Conservation (phyloP, 2,329 filamentous ascomycete species). For the Fusarium agapanthi region DNA sequence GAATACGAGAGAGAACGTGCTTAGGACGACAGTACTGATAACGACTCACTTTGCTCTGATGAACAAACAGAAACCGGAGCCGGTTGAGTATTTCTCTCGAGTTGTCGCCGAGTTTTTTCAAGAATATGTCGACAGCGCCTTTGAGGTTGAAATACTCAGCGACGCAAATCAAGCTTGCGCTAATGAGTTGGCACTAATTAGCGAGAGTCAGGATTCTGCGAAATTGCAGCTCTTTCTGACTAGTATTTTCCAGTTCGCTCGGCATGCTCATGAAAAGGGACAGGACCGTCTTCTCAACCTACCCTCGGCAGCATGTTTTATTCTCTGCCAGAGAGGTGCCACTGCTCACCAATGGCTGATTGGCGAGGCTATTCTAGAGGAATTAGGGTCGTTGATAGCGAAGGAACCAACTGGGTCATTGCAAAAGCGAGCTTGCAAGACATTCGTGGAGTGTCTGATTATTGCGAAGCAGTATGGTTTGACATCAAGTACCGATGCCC, state of each 20-base stretch:
- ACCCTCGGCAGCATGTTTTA: not conserved
- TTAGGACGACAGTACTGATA: not conserved
- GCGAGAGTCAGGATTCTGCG: not conserved
- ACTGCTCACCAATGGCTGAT: not conserved
- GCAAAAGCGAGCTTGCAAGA: not conserved
- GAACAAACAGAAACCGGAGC: not conserved
- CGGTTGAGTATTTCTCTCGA: not conserved
- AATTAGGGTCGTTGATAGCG: not conserved
- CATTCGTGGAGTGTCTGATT: not conserved
- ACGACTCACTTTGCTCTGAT: not conserved
- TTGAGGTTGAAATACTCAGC: not conserved
- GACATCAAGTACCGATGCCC: not conserved
- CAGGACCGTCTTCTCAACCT: not conserved
- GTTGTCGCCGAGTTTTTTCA: not conserved
- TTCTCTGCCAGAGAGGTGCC: not conserved
- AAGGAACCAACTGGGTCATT: not conserved
- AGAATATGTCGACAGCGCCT: not conserved
- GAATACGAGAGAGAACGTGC: not conserved
- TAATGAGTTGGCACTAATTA: not conserved
- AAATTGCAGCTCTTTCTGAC: not conserved
- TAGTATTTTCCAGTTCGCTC: not conserved
- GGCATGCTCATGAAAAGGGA: not conserved
- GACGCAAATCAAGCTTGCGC: not conserved
- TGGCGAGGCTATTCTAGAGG: not conserved
- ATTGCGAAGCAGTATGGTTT: not conserved